Evolutionary conservation across 331 rosid species (phyloP).

Genomic region (Prunus yedoensis): DNA sequence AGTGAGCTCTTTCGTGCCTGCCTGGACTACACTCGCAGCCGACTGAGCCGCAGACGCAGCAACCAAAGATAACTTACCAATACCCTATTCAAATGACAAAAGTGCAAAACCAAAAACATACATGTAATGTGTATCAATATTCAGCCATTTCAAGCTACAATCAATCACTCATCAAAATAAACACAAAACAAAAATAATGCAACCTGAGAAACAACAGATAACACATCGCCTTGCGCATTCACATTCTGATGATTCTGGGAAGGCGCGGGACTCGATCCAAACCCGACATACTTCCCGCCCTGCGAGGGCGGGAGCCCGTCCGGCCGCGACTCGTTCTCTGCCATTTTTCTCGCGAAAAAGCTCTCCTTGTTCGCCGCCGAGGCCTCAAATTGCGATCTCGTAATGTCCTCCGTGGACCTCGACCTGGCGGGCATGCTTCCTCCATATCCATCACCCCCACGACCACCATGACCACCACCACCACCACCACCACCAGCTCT

Average conservation of each 20-base stretch:
- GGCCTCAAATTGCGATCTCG: slow-evolving; percentile 69
- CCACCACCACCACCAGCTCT: slow-evolving; percentile 3
- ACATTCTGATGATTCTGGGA: slow-evolving; percentile 30
- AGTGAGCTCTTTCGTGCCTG: slow-evolving; percentile 76
- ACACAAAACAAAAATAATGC: background rate
- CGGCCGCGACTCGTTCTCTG: slow-evolving; percentile 73
- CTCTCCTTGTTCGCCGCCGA: slow-evolving; percentile 84
- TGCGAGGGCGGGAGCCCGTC: slow-evolving; percentile 91
- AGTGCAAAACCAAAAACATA: background rate
- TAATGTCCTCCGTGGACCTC: slow-evolving; percentile 79
- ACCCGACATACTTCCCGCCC: slow-evolving; percentile 98
- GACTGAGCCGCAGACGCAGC: slow-evolving; percentile 90
- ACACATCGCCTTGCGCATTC: slow-evolving; percentile 53
- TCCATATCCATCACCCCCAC: slow-evolving; percentile 15
- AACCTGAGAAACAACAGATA: slow-evolving; percentile 94
- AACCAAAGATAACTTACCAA: slow-evolving; percentile 82
- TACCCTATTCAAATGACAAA: slow-evolving; percentile 47
- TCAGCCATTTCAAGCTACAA: background rate
- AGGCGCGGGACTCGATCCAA: slow-evolving; percentile 71
- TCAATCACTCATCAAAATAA: background rate
- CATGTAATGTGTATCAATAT: background rate
- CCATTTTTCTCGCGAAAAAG: slow-evolving; percentile 62
- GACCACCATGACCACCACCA: background rate
- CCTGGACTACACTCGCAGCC: slow-evolving; percentile 89
- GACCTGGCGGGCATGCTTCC: slow-evolving; percentile 60